These are phyloP conservation scores for Ceriops tagal DNA, from an alignment of 345 rosid species.

Conservation along the genomic window DNA sequence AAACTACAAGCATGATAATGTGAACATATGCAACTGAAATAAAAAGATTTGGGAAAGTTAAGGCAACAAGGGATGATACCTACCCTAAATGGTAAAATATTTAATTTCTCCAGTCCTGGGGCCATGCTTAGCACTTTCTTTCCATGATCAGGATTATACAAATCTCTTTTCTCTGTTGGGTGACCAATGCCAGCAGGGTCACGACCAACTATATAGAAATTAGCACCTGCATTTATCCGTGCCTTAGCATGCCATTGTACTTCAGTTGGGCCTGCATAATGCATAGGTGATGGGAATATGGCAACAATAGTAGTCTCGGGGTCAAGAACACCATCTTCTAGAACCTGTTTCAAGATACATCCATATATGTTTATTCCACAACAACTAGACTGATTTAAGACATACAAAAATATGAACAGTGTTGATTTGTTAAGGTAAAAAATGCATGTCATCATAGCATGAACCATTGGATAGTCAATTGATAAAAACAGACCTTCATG, in stretches of 20 bases:
- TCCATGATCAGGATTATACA: constrained; percentile 95
- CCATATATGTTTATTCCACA: background rate
- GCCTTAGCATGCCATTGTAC: constrained; percentile 99
- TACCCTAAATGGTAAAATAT: constrained; percentile 93
- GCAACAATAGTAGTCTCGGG: constrained; percentile 85
- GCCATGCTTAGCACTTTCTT: constrained; percentile 97
- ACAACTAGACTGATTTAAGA: background rate
- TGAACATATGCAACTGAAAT: background rate
- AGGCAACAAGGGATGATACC: constrained; percentile 8
- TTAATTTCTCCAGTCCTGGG: constrained; percentile 91
- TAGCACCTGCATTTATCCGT: constrained; percentile 92
- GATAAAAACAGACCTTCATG: constrained; percentile 53
- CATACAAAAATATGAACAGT: background rate
- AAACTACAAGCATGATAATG: background rate
- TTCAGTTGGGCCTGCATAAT: constrained; percentile 98
- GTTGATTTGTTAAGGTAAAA: no score
- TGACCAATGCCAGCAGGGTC: constrained; percentile 99
- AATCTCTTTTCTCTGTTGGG: constrained; percentile 89
- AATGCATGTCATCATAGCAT: no score
- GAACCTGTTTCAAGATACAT: constrained; percentile 45
- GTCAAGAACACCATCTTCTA: constrained; percentile 89
- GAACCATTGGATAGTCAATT: background rate
- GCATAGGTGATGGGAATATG: constrained; percentile 98
- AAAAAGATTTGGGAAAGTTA: background rate
- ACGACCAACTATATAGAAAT: constrained; percentile 95